Evolutionary conservation across 768 basidiomycete genomes (phyloP), one percentile per base, ranked within the genome.

Genomic region (Podaxis sp.): DNA sequence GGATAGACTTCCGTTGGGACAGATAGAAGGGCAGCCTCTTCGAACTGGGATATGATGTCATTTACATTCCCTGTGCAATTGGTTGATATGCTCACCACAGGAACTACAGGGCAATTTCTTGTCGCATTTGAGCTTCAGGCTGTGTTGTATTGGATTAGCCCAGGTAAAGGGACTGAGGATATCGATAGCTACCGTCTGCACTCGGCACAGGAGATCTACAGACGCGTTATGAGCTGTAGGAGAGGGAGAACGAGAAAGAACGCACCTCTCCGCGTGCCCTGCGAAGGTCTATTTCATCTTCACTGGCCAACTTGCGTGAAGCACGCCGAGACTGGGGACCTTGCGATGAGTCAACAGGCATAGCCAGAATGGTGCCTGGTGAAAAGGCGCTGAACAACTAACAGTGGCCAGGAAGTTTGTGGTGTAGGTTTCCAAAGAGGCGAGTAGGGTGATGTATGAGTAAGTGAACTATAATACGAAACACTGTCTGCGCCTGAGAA

Each of bases 121-220:
- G 65, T 87, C 85, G 61, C 86, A 88, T 69, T 84, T 86, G 7
- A 87, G 74, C 65, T 87, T 87, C 50, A 87, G 71, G 58, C 86
- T 86, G 59, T 18, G 28, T 14, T 46, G 27, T 4, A 47, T 42
- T 14, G 57, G 46, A 62, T 70, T 53, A 66, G 59, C 54, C 46
- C 52, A 65, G 25, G 21, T 16, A 55, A 36, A 48, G n/a, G 36
- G 9, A 18, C 53, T 28, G 5, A 50, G 21, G 9, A 32, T 36
- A 35, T 32, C 18, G 21, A 16, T 25, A 58, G 66, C 38, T 64
- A 79, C 85, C 85, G 76, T 73, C 85, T 73, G 69, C 85, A 87
- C 68, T 87, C 85, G 54, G 84, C 84, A 64, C 85, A 87, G 10
- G 84, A 85, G 28, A 81, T 75, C 79, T 81, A 57, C 32, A 44